Conservation (phyloP, 1,284 basidiomycete genomes). For the Anthracocystis setariae region DNA sequence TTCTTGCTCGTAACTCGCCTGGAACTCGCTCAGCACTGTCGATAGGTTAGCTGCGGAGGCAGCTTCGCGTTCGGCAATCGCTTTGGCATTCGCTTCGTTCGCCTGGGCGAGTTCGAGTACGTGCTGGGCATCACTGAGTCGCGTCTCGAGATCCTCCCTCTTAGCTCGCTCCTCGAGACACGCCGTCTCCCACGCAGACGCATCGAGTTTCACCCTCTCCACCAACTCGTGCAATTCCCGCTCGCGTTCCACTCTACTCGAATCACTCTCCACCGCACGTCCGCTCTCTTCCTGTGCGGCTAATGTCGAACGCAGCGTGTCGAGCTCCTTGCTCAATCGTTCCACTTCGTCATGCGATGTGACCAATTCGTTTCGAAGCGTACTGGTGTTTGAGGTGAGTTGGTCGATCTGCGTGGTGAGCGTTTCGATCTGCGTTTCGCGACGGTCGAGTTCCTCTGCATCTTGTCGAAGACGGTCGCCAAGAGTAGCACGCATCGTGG, state of each 20-base stretch:
- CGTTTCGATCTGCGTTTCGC: slow-evolving; percentile 62
- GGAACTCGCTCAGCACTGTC: slow-evolving; percentile 92
- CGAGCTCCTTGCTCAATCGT: slow-evolving; percentile 43
- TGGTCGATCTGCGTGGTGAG: slow-evolving; percentile 32
- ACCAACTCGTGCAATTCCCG: slow-evolving; percentile 52
- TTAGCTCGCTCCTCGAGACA: slow-evolving; percentile 46
- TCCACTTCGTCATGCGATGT: slow-evolving; percentile 46
- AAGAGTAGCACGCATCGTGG: slow-evolving; percentile 89
- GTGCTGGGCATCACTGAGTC: slow-evolving; percentile 72
- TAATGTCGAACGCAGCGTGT: slow-evolving; percentile 25
- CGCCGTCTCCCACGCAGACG: slow-evolving; percentile 37
- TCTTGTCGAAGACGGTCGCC: slow-evolving; percentile 95
- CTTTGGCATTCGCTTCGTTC: slow-evolving; percentile 70
- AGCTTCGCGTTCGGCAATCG: slow-evolving; percentile 76
- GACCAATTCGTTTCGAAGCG: slow-evolving; percentile 48
- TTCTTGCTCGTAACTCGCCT: slow-evolving; percentile 75
- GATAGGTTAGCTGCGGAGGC: slow-evolving; percentile 86
- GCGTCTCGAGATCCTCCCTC: slow-evolving; percentile 72
- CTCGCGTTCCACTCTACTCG: slow-evolving; percentile 10
- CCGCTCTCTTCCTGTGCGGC: slow-evolving; percentile 2
- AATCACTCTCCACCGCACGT: not conserved
- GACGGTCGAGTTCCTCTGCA: slow-evolving; percentile 71
- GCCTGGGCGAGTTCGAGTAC: slow-evolving; percentile 66
- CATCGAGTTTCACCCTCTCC: slow-evolving; percentile 53
- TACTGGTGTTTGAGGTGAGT: slow-evolving; percentile 2